These are phyloP conservation scores for Sugiyamaella neomexicana DNA, from an alignment of 1,139 yeast genomes.

Conservation along the genomic window DNA sequence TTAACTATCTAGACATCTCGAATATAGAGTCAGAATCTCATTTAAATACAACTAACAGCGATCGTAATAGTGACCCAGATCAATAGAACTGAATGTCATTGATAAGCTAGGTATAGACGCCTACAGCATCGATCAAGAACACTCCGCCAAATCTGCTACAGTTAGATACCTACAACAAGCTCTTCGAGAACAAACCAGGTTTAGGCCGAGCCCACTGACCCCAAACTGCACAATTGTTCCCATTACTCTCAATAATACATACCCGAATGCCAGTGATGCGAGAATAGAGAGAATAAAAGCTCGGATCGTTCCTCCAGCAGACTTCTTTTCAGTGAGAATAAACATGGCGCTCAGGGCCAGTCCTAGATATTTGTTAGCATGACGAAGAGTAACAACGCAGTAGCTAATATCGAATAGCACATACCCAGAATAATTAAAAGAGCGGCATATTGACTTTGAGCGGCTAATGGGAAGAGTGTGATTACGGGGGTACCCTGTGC, in stretches of 20 bases:
- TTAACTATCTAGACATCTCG: too few relatives aligned
- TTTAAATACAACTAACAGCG: neutral
- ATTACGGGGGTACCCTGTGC: slow-evolving; percentile 19
- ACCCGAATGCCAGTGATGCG: slow-evolving; percentile 41
- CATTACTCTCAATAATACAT: slow-evolving; percentile 21
- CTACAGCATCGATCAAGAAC: slow-evolving; percentile 42
- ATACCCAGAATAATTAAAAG: slow-evolving; percentile 24
- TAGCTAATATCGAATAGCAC: neutral
- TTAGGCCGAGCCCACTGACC: neutral
- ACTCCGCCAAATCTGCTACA: slow-evolving; percentile 40
- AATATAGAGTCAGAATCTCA: too few relatives aligned
- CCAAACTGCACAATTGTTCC: neutral
- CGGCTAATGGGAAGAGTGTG: slow-evolving; percentile 23
- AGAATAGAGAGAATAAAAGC: slow-evolving; percentile 31
- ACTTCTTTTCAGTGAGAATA: slow-evolving; percentile 30
- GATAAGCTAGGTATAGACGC: slow-evolving; percentile 40
- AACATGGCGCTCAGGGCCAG: slow-evolving; percentile 31
- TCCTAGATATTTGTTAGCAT: slow-evolving; percentile 20
- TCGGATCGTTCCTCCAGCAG: slow-evolving; percentile 27
- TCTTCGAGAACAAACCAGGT: neutral
- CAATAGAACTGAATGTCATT: neutral
- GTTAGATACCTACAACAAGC: neutral
- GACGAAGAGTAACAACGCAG: neutral
- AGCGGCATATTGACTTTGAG: slow-evolving; percentile 27
- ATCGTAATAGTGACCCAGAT: neutral